Evolutionary conservation across 768 basidiomycete genomes (phyloP).

Genomic region (Russula lepida): DNA sequence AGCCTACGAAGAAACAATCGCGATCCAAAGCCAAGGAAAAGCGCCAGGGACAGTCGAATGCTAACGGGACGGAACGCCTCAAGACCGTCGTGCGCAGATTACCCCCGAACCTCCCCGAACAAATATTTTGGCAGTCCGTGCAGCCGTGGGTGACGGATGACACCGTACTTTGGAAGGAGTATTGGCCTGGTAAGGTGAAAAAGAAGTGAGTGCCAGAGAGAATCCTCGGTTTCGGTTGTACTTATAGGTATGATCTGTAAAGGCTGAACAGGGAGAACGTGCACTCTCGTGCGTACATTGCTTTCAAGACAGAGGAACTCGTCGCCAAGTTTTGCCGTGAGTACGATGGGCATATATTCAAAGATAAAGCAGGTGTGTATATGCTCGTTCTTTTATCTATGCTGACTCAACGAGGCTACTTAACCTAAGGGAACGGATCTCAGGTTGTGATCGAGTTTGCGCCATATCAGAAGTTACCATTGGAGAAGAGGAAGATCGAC

Average conservation of each 20-base stretch:
- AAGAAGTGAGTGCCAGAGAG: conserved; percentile 44
- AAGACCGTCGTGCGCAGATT: conserved; percentile 85
- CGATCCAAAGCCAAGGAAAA: conserved; percentile 29
- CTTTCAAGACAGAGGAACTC: conserved; percentile 69
- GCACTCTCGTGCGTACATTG: conserved; percentile 84
- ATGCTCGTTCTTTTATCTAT: background rate
- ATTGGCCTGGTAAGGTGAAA: conserved; percentile 57
- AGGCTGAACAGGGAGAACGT: conserved; percentile 76
- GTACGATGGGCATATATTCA: conserved; percentile 88
- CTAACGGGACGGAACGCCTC: conserved; percentile 46
- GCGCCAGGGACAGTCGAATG: conserved; percentile 24
- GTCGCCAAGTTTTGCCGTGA: conserved; percentile 69
- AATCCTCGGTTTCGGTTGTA: background rate
- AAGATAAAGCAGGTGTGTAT: conserved; percentile 78
- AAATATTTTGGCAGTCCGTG: conserved; percentile 90
- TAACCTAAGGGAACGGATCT: conserved; percentile 66
- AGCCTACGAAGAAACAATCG: conserved; percentile 22
- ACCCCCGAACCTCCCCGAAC: conserved; percentile 87
- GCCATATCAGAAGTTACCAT: conserved; percentile 80
- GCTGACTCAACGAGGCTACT: background rate
- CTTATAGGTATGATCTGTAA: conserved; percentile 31
- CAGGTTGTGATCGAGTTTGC: conserved; percentile 91
- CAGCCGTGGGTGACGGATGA: conserved; percentile 76
- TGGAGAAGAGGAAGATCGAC: conserved; percentile 70
- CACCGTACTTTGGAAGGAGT: conserved; percentile 57